Percentiles rank a stretch among this genome's conserved stretches.
These are phyloP conservation scores for Basidioascus undulatus DNA, from an alignment of 768 basidiomycete genomes.

Conservation along the genomic window DNA sequence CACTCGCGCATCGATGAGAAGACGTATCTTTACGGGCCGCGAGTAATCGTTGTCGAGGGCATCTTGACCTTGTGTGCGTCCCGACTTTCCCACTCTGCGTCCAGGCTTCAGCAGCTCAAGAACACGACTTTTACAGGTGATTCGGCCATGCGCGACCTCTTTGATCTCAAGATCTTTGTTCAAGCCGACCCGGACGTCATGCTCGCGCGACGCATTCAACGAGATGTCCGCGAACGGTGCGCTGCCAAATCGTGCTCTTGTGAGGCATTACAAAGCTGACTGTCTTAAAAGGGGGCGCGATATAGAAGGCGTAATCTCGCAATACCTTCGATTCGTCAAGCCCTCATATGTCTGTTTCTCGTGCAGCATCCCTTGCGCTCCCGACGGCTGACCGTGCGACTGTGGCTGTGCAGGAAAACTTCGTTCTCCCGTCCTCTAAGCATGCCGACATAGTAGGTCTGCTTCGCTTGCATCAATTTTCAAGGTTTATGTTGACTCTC, in stretches of 20 bases:
- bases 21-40: constrained; percentile 12
- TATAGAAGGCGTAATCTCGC: constrained; percentile 69
- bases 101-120: too few species aligned
- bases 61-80: constrained; percentile 76
- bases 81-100: too few species aligned
- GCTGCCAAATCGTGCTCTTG: too few species aligned
- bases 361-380: too few species aligned
- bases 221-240: constrained; percentile 78
- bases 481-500: not conserved
- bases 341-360: too few species aligned
- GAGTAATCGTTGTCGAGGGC: constrained; percentile 40
- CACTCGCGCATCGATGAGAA: constrained; percentile 58
- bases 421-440: constrained; percentile 63
- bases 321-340: constrained; percentile 80
- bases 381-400: too few species aligned
- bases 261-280: too few species aligned
- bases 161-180: constrained; percentile 86
- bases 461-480: not conserved
- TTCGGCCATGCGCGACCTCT: constrained; percentile 48
- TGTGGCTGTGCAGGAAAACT: constrained; percentile 42
- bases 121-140: too few species aligned
- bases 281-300: too few species aligned
- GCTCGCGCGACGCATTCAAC: constrained; percentile 72
- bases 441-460: constrained; percentile 61
- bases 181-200: constrained; percentile 80